Percentiles rank a stretch among this genome's conserved stretches.
Conservation (phyloP, 2,329 filamentous ascomycete species). For the Penicillium hesseltinei region DNA sequence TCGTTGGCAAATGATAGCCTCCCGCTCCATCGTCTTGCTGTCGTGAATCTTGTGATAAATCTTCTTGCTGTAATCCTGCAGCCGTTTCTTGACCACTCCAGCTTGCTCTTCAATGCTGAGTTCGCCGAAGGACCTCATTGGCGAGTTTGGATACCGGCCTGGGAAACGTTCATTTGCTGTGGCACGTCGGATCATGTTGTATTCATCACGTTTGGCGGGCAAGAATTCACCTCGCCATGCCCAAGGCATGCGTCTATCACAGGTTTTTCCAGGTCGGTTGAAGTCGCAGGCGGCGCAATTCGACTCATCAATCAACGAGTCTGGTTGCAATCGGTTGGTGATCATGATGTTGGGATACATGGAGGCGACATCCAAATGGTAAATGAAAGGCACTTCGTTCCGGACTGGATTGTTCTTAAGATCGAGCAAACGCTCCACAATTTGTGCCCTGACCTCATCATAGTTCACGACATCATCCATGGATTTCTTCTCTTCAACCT, state of each 20-base stretch:
- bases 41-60: constrained; percentile 99
- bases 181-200: constrained; percentile 96
- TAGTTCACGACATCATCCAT: constrained; percentile 78
- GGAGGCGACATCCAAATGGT: constrained; percentile 96
- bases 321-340: constrained; percentile 92
- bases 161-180: constrained; percentile 92
- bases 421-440: constrained; percentile 65
- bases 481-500: constrained; percentile 78
- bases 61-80: constrained; percentile 94
- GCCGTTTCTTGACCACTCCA: constrained; percentile 73
- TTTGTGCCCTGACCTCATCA: constrained; percentile 80
- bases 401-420: constrained; percentile 82
- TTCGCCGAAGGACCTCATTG: constrained; percentile 74
- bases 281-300: constrained; percentile 98
- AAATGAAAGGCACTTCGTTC: constrained; percentile 83
- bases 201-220: constrained; percentile 93
- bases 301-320: constrained; percentile 97
- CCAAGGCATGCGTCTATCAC: constrained; percentile 92
- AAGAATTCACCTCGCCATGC: constrained; percentile 97
- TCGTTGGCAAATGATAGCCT: constrained; percentile 96
- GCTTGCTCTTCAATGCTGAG: constrained; percentile 80
- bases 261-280: constrained; percentile 95
- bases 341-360: constrained; percentile 99
- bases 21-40: constrained; percentile 83
- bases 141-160: constrained; percentile 68